Evolutionary conservation across 2,329 filamentous ascomycete genomes (phyloP).

Genomic region (Zalaria sp.): DNA sequence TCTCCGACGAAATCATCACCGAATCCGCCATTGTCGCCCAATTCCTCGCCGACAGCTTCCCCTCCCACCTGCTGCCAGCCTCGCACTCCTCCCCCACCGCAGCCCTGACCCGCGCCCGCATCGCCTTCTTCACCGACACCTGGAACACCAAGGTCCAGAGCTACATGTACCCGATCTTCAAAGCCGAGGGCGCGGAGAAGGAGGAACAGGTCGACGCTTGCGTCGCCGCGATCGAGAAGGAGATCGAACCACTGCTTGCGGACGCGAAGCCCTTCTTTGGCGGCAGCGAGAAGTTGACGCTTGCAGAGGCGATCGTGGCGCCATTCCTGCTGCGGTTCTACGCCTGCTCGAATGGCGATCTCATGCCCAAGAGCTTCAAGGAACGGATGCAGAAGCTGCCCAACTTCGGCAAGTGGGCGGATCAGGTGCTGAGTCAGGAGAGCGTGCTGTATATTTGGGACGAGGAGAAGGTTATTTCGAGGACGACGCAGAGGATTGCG

Average conservation of each 20-base stretch:
- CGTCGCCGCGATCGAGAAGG: slow-evolving; percentile 47
- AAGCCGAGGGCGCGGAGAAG: slow-evolving; percentile 35
- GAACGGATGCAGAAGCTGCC: slow-evolving; percentile 10
- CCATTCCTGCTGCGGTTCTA: slow-evolving; percentile 53
- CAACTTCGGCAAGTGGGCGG: slow-evolving; percentile 16
- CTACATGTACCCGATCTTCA: slow-evolving; percentile 32
- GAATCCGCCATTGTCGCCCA: slow-evolving; percentile 62
- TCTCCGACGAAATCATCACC: slow-evolving; percentile 43
- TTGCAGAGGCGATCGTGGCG: slow-evolving; percentile 52
- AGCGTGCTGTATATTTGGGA: slow-evolving; percentile 53
- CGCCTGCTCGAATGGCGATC: slow-evolving; percentile 32
- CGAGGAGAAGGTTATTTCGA: slow-evolving; percentile 32
- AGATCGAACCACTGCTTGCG: slow-evolving; percentile 57
- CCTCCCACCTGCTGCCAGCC: slow-evolving; percentile 50
- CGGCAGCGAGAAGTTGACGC: slow-evolving; percentile 40
- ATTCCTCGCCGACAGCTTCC: slow-evolving; percentile 56
- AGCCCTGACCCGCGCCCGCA: slow-evolving; percentile 50
- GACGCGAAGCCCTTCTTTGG: slow-evolving; percentile 32
- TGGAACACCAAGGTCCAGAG: slow-evolving; percentile 48
- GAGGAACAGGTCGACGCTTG: slow-evolving; percentile 35
- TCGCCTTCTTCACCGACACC: slow-evolving; percentile 60
- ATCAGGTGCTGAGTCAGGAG: slow-evolving; percentile 22
- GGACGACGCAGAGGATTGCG: slow-evolving; percentile 28
- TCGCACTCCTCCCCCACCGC: slow-evolving; percentile 35
- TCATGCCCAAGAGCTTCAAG: slow-evolving; percentile 38